These are phyloP conservation scores for Orbilia javanica DNA, from an alignment of 2,329 filamentous ascomycete genomes.

Conservation along the genomic window DNA sequence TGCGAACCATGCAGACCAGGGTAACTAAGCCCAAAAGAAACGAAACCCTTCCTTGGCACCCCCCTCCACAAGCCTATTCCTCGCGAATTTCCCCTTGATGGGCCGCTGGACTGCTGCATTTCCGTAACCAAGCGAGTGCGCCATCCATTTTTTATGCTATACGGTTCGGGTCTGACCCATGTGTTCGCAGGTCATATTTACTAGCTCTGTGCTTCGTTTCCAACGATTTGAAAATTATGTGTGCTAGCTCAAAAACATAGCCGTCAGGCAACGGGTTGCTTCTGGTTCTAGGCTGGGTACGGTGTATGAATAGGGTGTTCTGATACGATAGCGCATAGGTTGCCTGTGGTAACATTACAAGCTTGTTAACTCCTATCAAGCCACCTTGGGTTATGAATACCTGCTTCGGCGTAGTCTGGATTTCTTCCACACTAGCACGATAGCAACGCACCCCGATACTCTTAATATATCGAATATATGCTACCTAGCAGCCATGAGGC, in stretches of 20 bases:
- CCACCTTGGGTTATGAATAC: slow-evolving; percentile 19
- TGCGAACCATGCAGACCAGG: slow-evolving; percentile 2
- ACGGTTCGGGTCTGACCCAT: background rate
- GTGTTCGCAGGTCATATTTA: background rate
- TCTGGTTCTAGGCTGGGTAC: background rate
- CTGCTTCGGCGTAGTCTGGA: slow-evolving; percentile 13
- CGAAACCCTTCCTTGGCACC: slow-evolving; percentile 4
- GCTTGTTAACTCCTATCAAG: slow-evolving; percentile 11
- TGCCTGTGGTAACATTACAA: background rate
- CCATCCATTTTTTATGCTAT: slow-evolving; percentile 14
- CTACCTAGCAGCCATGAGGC: slow-evolving; percentile 4
- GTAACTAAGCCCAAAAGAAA: background rate
- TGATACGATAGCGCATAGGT: slow-evolving; percentile 14
- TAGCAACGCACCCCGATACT: slow-evolving; percentile 1
- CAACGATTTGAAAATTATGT: background rate
- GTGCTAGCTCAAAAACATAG: background rate
- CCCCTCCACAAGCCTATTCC: slow-evolving; percentile 6
- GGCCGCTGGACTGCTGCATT: slow-evolving; percentile 18
- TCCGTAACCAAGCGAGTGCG: slow-evolving; percentile 32
- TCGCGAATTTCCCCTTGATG: slow-evolving; percentile 14
- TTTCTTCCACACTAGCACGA: background rate
- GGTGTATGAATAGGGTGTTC: background rate
- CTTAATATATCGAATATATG: slow-evolving; percentile 27
- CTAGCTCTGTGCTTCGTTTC: too few relatives aligned
- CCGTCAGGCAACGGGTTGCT: slow-evolving; percentile 9